Conservation (phyloP, 805 yeast genomes). For the Candida suzukii region DNA sequence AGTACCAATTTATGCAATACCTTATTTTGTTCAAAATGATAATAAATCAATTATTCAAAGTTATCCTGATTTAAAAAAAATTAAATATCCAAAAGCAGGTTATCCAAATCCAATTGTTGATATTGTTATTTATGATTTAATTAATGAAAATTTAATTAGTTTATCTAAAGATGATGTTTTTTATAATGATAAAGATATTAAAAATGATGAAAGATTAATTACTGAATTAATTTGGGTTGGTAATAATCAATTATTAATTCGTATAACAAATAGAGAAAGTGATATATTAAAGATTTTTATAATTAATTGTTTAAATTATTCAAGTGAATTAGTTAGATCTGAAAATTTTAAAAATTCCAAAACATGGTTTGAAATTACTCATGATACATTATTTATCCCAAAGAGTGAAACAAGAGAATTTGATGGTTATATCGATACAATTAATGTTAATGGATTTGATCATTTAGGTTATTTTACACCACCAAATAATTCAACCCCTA, state of each 20-base stretch:
- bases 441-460: slow-evolving; percentile 51
- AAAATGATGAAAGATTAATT: slow-evolving; percentile 40
- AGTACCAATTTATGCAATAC: slow-evolving; percentile 68
- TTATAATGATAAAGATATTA: slow-evolving; percentile 33
- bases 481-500: slow-evolving; percentile 46
- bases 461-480: slow-evolving; percentile 87
- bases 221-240: slow-evolving; percentile 75
- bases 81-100: slow-evolving; percentile 86
- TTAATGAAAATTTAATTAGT: slow-evolving; percentile 12
- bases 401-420: slow-evolving; percentile 36
- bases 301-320: slow-evolving; percentile 35
- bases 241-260: slow-evolving; percentile 39
- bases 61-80: slow-evolving; percentile 55
- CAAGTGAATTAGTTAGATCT: slow-evolving; percentile 37
- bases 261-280: slow-evolving; percentile 59
- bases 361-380: slow-evolving; percentile 70
- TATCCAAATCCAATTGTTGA: slow-evolving; percentile 63
- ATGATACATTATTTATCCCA: slow-evolving; percentile 54
- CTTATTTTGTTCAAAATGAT: slow-evolving; percentile 58
- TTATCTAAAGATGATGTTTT: slow-evolving; percentile 26
- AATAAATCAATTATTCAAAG: slow-evolving; percentile 12
- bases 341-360: slow-evolving; percentile 27
- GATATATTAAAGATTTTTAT: slow-evolving; percentile 54
- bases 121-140: slow-evolving; percentile 37
- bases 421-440: slow-evolving; percentile 79